Percentiles rank a stretch among this genome's conserved stretches.
Conservation (phyloP, 331 rosid species). For the Spiraea crenata region DNA sequence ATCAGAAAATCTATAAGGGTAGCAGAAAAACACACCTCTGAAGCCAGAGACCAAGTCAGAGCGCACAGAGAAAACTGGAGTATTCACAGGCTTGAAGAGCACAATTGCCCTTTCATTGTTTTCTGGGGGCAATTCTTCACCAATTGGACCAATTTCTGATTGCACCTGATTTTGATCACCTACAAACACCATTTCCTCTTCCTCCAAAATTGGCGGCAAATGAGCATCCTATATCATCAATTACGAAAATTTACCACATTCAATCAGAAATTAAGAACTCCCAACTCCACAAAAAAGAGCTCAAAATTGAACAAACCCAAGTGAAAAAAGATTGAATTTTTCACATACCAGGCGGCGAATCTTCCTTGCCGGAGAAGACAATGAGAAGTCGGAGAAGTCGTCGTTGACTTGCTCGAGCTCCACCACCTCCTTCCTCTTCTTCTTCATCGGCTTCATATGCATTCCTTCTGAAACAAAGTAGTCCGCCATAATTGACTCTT, state of each 20-base stretch:
- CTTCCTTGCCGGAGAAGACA: conserved; percentile 73
- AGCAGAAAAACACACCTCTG: conserved; percentile 37
- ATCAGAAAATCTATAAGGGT: background rate
- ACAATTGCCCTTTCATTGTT: conserved; percentile 72
- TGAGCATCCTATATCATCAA: conserved; percentile 45
- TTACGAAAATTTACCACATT: background rate
- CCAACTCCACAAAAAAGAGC: no score
- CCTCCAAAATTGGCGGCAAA: conserved; percentile 70
- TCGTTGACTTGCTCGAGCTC: conserved; percentile 47
- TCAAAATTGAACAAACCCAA: no score
- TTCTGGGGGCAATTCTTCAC: conserved; percentile 29
- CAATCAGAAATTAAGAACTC: conserved; percentile 3
- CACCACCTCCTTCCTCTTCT: conserved; percentile 57
- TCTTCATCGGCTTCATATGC: conserved; percentile 22
- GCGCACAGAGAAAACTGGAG: conserved; percentile 32
- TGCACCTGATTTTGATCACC: background rate
- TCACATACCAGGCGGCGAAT: conserved; percentile 78
- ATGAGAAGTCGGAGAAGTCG: conserved; percentile 73
- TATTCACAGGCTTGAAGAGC: conserved; percentile 50
- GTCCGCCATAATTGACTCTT: conserved; percentile 1
- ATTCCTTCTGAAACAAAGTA: conserved; percentile 19
- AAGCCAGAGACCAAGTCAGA: conserved; percentile 48
- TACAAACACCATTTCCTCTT: conserved; percentile 29
- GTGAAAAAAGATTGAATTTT: background rate
- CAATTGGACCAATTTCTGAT: background rate